Base-by-base conservation (phyloP, 345 rosid species). In the Eucalyptus coolabah region DNA sequence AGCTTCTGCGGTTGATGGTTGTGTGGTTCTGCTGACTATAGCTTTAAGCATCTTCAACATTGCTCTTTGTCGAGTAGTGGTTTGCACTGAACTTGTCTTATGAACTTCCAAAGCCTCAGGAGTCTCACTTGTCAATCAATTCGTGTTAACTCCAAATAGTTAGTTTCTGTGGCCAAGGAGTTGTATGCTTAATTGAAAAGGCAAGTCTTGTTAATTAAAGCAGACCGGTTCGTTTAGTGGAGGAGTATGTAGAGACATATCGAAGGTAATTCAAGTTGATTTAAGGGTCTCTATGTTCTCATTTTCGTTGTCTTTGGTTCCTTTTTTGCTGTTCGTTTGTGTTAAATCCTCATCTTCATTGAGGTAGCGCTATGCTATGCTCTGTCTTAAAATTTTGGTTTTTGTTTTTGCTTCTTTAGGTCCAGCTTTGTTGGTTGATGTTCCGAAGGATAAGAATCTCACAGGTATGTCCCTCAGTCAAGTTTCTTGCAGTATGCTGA, bases 391-490 rank as follows among this genome's bases (percentile, higher is more conserved):
- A 9, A 23, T 81, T 14, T 88, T 88, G 69, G 86, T 56, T 19
- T 53, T 53, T 53, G 26, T 24, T 86, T 89, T 30, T 42, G 28
- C 53, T 69, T 86, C 40, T 40, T 13, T 86, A 94, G 96, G 96
- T 87, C 95, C 93, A 44, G 96, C 94, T 13, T 87, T 96, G 50
- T 87, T 96, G 51, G 91, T 96, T 90, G 96, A 96, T 92, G 96
- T 93, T 89, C 96, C 96, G 11, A 93, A 96, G 89, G 91, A 93
- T 88, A 89, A 92, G 63, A 96, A 96, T 89, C 93, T 96, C 42
- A 95, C 98, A 37, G 99, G 98, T 97, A 90, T 7, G 91, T 86
- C 30, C 50, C 72, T 86, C 65, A 32, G 34, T 42, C 86, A 63
- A 59, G 45, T 24, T 69, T 67, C 86, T 60, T 83, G 23, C 34